Conservation (phyloP, 805 yeast genomes). For the Sugiyamaella marilandica region DNA sequence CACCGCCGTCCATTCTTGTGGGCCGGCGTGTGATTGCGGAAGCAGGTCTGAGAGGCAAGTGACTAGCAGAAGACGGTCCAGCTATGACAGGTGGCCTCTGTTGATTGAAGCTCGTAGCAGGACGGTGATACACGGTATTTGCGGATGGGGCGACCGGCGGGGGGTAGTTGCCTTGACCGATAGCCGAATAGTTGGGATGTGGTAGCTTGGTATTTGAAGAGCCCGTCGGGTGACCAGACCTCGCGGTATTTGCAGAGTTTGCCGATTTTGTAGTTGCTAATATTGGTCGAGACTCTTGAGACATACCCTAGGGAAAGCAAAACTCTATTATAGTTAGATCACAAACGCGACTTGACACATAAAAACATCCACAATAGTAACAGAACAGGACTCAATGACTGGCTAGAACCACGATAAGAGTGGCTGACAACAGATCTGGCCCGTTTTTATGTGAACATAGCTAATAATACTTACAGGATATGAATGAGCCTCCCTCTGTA, state of each 20-base stretch:
- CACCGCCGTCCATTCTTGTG: slow-evolving; percentile 9
- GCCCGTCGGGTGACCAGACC: neutral
- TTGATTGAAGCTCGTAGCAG: neutral
- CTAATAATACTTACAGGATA: neutral
- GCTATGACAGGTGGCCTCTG: neutral
- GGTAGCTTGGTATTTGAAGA: neutral
- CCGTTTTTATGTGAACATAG: too few relatives aligned
- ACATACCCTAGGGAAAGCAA: slow-evolving; percentile 5
- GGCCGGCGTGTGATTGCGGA: neutral
- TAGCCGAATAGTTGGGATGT: neutral
- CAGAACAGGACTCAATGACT: neutral
- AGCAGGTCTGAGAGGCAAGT: neutral
- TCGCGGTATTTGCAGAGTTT: neutral
- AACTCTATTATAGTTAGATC: slow-evolving; percentile 2
- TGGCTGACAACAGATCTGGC: too few relatives aligned
- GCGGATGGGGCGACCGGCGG: slow-evolving; percentile 1
- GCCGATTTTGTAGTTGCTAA: slow-evolving; percentile 7
- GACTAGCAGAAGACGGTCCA: neutral
- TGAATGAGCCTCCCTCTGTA: neutral
- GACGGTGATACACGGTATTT: neutral
- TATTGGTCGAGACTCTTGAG: slow-evolving; percentile 11
- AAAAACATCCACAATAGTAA: neutral
- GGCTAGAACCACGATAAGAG: neutral
- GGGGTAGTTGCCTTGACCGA: neutral
- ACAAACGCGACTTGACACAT: neutral